Evolutionary conservation across 169 alveolate species (phyloP).

Genomic region (Plasmodium malariae): DNA sequence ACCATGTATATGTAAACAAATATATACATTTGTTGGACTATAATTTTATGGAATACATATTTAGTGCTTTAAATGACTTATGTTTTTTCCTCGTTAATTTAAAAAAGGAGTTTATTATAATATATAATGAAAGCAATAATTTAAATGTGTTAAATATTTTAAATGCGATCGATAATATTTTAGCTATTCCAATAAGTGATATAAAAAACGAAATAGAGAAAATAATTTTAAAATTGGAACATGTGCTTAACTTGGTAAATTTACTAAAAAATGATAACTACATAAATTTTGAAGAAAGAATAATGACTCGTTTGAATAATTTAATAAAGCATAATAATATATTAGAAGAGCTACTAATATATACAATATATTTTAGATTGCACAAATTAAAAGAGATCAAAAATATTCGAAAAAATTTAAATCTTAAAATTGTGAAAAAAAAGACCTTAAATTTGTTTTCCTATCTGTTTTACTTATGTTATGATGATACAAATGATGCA

Average conservation of each 20-base stretch:
- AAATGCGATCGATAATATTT: conserved; percentile 36
- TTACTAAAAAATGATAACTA: conserved; percentile 27
- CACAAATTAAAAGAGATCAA: conserved; percentile 46
- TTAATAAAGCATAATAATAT: conserved; percentile 10
- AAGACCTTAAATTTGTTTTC: conserved; percentile 61
- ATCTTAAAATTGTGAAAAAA: conserved; percentile 42
- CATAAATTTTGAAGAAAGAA: conserved; percentile 46
- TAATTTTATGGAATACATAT: conserved; percentile 24
- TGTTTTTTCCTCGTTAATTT: conserved; percentile 22
- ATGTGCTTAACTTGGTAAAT: conserved; percentile 9
- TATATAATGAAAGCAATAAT: conserved; percentile 66
- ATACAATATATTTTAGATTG: conserved; percentile 57
- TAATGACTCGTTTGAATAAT: conserved; percentile 2
- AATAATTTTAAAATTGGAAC: conserved; percentile 39
- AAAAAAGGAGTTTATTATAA: conserved; percentile 9
- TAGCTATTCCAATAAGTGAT: conserved; percentile 32
- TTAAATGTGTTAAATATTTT: conserved; percentile 18
- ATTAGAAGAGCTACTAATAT: conserved; percentile 32
- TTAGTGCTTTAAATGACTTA: conserved; percentile 47
- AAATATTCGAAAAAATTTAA: conserved; percentile 51
- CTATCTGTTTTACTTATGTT: conserved; percentile 64
- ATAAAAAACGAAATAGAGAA: conserved; percentile 50
- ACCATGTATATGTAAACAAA: conserved; percentile 67
- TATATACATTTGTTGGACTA: conserved; percentile 37
- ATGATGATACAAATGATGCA: conserved; percentile 21